phyloP scores from a whole-genome alignment of 2,329 filamentous ascomycete genomes.

The Aspergillus eucalypticola region DNA sequence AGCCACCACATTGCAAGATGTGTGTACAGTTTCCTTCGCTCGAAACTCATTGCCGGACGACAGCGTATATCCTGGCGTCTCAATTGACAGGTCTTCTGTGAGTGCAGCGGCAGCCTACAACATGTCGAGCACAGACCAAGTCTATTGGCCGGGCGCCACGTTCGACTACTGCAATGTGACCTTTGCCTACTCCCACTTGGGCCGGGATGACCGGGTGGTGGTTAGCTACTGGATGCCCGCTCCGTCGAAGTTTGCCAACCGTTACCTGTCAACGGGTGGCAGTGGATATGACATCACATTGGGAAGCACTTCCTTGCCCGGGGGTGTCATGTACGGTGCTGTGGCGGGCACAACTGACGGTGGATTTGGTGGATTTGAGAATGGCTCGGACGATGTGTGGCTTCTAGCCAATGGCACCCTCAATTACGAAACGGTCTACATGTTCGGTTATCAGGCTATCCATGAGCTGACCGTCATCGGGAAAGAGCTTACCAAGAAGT shows the following conservation, averaged over 20 bases:
- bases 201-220: not conserved
- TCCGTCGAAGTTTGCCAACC: not conserved
- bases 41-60: not conserved
- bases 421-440: not conserved
- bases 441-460: not conserved
- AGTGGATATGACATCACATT: not conserved
- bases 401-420: not conserved
- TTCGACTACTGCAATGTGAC: not conserved
- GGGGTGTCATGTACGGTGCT: not conserved
- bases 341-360: not conserved
- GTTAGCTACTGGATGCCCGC: not conserved
- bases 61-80: not conserved
- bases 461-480: not conserved
- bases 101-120: not conserved
- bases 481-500: not conserved
- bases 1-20: not conserved
- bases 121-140: not conserved
- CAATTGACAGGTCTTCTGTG: not conserved
- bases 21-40: not conserved
- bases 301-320: not conserved
- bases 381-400: not conserved
- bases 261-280: not conserved
- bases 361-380: not conserved
- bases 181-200: not conserved
- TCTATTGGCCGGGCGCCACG: not conserved